These are phyloP conservation scores for Teunomyces atbi DNA, from an alignment of 805 yeast genomes.

Conservation along the genomic window DNA sequence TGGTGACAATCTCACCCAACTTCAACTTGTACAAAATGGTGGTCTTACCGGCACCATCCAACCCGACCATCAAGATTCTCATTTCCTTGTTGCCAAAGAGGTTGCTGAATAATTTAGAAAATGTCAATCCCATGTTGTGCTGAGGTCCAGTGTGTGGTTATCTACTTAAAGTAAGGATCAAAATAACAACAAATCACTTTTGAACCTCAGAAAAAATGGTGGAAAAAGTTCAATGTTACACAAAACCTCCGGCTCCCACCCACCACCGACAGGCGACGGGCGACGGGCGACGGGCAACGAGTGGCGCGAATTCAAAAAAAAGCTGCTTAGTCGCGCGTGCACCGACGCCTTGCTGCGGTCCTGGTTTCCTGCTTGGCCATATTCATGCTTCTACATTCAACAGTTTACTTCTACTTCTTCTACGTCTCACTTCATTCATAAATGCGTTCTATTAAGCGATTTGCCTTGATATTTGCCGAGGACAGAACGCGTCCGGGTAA, in stretches of 20 bases:
- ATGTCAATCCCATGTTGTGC: slow-evolving; percentile 34
- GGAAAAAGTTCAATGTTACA: slow-evolving; percentile 3
- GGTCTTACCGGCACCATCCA: slow-evolving; percentile 45
- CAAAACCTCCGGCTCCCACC: not conserved
- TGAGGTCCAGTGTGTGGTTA: slow-evolving; percentile 3
- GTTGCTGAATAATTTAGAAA: slow-evolving; percentile 40
- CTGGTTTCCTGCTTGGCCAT: too few species aligned
- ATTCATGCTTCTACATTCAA: too few species aligned
- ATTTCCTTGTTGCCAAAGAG: slow-evolving; percentile 43
- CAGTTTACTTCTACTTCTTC: too few species aligned
- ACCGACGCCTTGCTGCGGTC: too few species aligned
- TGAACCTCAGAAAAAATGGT: slow-evolving; percentile 4
- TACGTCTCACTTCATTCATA: too few species aligned
- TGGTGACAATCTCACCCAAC: slow-evolving; percentile 43
- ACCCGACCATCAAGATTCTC: slow-evolving; percentile 45
- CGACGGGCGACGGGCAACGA: too few species aligned
- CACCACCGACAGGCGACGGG: too few species aligned
- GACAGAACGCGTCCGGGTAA: slow-evolving; percentile 3
- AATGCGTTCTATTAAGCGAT: not conserved
- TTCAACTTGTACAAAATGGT: slow-evolving; percentile 43
- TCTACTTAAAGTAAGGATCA: slow-evolving; percentile 4
- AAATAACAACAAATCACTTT: slow-evolving; percentile 6
- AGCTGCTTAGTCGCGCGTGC: too few species aligned
- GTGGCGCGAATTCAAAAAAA: too few species aligned
- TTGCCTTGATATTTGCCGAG: not conserved